Base-by-base conservation (phyloP, 768 basidiomycete species). In the Phaffia australis region DNA sequence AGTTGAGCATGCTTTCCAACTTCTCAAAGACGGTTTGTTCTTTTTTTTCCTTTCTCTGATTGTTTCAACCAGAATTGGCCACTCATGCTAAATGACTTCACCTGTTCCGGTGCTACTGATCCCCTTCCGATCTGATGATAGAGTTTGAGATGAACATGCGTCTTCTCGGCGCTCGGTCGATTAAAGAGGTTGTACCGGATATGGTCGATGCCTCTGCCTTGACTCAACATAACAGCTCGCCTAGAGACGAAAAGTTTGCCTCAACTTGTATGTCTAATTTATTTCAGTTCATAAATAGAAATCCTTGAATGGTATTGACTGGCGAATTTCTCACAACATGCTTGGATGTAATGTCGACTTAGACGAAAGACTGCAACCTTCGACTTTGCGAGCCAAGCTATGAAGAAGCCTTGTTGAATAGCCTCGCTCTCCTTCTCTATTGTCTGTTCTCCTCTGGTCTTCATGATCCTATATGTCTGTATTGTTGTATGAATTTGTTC, bases 81-180 rank as follows among this genome's bases (percentile, higher is more conserved):
- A 8, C 63, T 74, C 73, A 71, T 35, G 5, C 32, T 35, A 58
- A 21, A 72, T 73, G 56, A 72, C n/a, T 23, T 3, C 32, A 59
- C 16, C n/a, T 47, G 1, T 5, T 15, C 3, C 35, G 1, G 2
- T 50, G 15, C 35, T 48, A 35, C 14, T 23, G 16, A 25, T 64
- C 4, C 27, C 32, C 32, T 2, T 49, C n/a, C 47, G 25, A 18
- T 32, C 25, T 42, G 11, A 4, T 29, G n/a, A 11, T 73, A 97
- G 90, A 99, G 76, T 90, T 99, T 72, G 89, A 93, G 79, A 97
- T 98, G 94, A 92, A 94, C 77, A 82, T 97, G 83, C 86, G 93
- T 19, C 80, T 98, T 1, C 77, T 99, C 32, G 94, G 94, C 8
- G 92, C 92, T 0, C 83, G 81, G 3, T 87, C 82, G 0, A 75